Conservation (phyloP, 1,284 basidiomycete species). For the Vanrija pseudolonga region DNA sequence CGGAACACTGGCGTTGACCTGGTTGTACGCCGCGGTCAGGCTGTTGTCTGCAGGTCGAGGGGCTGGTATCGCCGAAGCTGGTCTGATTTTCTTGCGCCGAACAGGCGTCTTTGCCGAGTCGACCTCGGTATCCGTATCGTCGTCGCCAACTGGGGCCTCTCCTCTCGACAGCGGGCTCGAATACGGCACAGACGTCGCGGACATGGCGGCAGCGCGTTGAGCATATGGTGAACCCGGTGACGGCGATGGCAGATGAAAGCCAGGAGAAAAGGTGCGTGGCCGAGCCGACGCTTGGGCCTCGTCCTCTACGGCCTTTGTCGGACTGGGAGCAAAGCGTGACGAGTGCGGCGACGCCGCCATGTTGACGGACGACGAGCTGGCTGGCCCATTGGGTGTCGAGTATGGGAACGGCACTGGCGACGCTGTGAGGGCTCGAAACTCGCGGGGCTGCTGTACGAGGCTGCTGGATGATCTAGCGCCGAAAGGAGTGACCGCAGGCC, state of each 20-base stretch:
- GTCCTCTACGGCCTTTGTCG: not conserved
- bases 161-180: not conserved
- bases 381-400: not conserved
- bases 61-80: constrained; percentile 28
- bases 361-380: constrained; percentile 28
- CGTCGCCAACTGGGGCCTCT: constrained; percentile 1
- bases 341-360: constrained; percentile 9
- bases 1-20: constrained; percentile 3
- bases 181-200: not conserved
- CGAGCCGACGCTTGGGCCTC: not conserved
- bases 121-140: constrained; percentile 27
- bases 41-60: constrained; percentile 1
- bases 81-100: constrained; percentile 25
- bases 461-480: constrained; percentile 6
- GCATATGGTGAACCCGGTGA: constrained; percentile 36
- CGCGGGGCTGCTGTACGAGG: not conserved
- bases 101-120: constrained; percentile 13
- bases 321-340: not conserved
- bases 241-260: constrained; percentile 42
- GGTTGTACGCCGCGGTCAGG: not conserved
- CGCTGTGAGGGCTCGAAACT: not conserved
- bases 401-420: no score
- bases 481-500: constrained; percentile 4
- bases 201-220: not conserved
- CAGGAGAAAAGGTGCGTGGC: constrained; percentile 33